Conservation (phyloP, 2,329 filamentous ascomycete species). For the Scedosporium minutisporum region DNA sequence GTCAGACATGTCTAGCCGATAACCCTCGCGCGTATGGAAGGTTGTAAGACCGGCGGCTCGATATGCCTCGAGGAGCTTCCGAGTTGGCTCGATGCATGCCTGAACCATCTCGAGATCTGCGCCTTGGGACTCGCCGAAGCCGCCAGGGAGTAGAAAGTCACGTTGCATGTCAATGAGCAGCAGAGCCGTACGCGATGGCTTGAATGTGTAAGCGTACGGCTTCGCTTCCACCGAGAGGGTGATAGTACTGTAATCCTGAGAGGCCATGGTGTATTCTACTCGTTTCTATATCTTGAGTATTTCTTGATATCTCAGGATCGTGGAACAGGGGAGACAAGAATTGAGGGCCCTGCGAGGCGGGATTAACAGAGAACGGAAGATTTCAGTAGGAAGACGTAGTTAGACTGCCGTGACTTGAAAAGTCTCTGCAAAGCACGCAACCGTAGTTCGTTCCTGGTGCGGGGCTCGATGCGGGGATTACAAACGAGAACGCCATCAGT, state of each 20-base stretch:
- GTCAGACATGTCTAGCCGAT: slow-evolving; percentile 41
- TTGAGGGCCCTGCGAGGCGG: background rate
- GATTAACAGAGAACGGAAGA: no score
- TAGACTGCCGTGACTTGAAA: background rate
- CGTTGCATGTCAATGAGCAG: slow-evolving; percentile 47
- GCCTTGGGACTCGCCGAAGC: slow-evolving; percentile 39
- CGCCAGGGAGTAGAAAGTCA: slow-evolving; percentile 35
- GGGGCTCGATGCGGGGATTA: background rate
- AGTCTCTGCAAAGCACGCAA: background rate
- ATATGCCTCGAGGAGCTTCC: slow-evolving; percentile 28
- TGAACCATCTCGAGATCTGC: slow-evolving; percentile 26
- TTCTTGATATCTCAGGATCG: background rate
- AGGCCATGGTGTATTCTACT: background rate
- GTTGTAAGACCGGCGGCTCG: slow-evolving; percentile 30
- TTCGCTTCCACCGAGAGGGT: slow-evolving; percentile 4
- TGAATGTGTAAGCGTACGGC: slow-evolving; percentile 24
- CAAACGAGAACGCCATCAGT: background rate
- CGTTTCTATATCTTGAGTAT: no score
- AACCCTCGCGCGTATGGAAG: slow-evolving; percentile 42
- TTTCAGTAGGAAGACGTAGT: no score
- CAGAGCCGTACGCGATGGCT: slow-evolving; percentile 34
- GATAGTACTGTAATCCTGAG: background rate
- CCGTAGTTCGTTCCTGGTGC: background rate
- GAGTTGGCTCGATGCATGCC: slow-evolving; percentile 31
- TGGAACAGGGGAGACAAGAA: background rate